phyloP scores from a whole-genome alignment of 2,329 filamentous ascomycete genomes.

The Ilyonectria robusta region DNA sequence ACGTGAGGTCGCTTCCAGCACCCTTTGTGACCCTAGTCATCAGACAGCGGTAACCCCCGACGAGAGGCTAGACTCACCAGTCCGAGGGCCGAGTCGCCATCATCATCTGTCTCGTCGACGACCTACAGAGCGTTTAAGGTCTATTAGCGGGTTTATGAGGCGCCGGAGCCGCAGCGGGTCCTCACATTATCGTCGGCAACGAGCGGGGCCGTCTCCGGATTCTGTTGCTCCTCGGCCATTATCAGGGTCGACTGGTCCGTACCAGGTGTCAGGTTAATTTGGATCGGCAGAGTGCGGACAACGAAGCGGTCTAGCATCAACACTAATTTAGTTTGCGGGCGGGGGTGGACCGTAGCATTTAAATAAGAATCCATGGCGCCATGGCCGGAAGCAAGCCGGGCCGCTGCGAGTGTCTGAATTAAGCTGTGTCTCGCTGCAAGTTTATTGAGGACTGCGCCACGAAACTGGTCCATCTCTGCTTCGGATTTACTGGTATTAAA shows the following conservation, averaged over 20 bases:
- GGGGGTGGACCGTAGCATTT: too few relatives aligned
- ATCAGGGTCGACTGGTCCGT: background rate
- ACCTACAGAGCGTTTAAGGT: background rate
- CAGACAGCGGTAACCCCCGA: background rate
- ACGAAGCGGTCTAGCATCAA: too few relatives aligned
- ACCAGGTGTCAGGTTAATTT: too few relatives aligned
- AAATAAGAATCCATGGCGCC: too few relatives aligned
- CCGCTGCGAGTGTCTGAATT: too few relatives aligned
- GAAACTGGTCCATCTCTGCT: too few relatives aligned
- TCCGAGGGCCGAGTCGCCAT: slow-evolving; percentile 26
- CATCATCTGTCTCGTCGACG: slow-evolving; percentile 14
- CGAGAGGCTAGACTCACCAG: background rate
- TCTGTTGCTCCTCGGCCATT: slow-evolving; percentile 2
- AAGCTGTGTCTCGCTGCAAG: too few relatives aligned
- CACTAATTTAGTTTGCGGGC: too few relatives aligned
- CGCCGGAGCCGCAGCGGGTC: background rate
- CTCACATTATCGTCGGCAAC: slow-evolving; percentile 20
- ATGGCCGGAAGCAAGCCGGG: too few relatives aligned
- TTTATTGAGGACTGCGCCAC: too few relatives aligned
- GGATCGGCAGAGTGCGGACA: too few relatives aligned
- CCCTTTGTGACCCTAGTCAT: background rate
- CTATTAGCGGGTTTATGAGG: slow-evolving; percentile 4
- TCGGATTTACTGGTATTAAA: too few relatives aligned
- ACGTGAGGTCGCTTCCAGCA: slow-evolving; percentile 14
- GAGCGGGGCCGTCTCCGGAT: background rate